Evolutionary conservation across 2,329 filamentous ascomycete species (phyloP), one percentile per base, ranked within the genome.

Genomic region (Paecilomyces dactylethromorphus): DNA sequence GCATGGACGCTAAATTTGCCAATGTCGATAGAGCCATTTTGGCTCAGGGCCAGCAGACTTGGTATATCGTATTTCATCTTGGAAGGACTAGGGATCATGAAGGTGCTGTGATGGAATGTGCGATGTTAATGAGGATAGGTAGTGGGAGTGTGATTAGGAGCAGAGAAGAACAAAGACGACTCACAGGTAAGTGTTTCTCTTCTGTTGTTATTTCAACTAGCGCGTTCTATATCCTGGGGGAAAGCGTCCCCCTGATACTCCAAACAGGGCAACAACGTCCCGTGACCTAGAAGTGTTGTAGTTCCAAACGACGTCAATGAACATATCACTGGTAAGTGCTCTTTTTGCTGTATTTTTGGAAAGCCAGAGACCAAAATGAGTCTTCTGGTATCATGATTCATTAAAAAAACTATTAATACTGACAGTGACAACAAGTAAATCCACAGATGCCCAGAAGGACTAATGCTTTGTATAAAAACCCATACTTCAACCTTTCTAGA

Each of bases 11-110:
- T 67, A 58, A 65, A 70, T 54, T 57, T 64, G 53, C 61, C 64
- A 26, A 69, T 58, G 22, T 70, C 64, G 53, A 70, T 65, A 53
- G 61, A 59, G 15, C 64, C 66, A 13, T 66, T 65, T 55, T 66
- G 68, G 63, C 66, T 64, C 56, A 76, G 63, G 35, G 69, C 69
- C 67, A 76, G 63, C 49, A 77, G 64, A 7, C 73, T 73, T 59
- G 66, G 67, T 56, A 76, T 68, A 50, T 70, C 70, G 64, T 77
- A 77, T 62, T 64, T 74, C 68, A 71, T 68, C 60, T 59, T 61
- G 58, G 39, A 45, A 10, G 39, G 39, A 15, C 11, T 45, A 10
- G 13, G 21, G 39, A 18, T 45, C 18, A 18, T n/a, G n/a, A 18
- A 45, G 39, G 39, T 18, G 8, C 39, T 45, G 39, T 45, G 39